Percentiles rank a stretch among this genome's conserved stretches.
phyloP scores from a whole-genome alignment of 352 stramenopile genomes.

The Plasmopara halstedii region DNA sequence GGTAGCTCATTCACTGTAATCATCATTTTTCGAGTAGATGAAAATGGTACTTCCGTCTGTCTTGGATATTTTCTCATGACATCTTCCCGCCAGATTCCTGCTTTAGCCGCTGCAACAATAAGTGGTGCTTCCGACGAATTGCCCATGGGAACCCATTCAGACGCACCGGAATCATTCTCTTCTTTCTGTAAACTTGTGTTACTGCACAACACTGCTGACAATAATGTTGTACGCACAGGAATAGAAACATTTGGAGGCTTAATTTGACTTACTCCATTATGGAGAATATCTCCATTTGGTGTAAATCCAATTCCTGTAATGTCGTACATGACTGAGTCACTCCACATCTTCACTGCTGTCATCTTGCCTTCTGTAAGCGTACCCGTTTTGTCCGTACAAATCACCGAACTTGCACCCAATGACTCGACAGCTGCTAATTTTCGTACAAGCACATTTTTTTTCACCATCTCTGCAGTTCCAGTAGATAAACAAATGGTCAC shows the following conservation, averaged over 20 bases:
- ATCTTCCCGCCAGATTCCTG: slow-evolving; percentile 44
- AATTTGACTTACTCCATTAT: slow-evolving; percentile 31
- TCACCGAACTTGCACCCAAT: slow-evolving; percentile 87
- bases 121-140: slow-evolving; percentile 69
- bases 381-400: slow-evolving; percentile 92
- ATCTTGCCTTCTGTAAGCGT: slow-evolving; percentile 88
- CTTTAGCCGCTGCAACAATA: slow-evolving; percentile 54
- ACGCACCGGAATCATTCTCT: slow-evolving; percentile 26
- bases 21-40: slow-evolving; percentile 93
- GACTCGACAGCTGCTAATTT: slow-evolving; percentile 73
- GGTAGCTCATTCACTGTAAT: slow-evolving; percentile 56
- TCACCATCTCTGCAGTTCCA: slow-evolving; percentile 65
- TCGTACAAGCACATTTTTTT: slow-evolving; percentile 78
- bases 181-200: slow-evolving; percentile 64
- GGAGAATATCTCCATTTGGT: slow-evolving; percentile 45
- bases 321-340: slow-evolving; percentile 40
- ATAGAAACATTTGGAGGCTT: slow-evolving; percentile 29
- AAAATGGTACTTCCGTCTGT: slow-evolving; percentile 89
- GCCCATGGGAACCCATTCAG: slow-evolving; percentile 47
- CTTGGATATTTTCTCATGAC: slow-evolving; percentile 48
- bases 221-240: slow-evolving; percentile 35
- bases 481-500: slow-evolving; percentile 72
- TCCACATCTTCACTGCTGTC: slow-evolving; percentile 73
- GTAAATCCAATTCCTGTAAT: slow-evolving; percentile 49
- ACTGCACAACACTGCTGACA: slow-evolving; percentile 56